phyloP scores from a whole-genome alignment of 345 rosid genomes.

The Eutrema yunnanense region DNA sequence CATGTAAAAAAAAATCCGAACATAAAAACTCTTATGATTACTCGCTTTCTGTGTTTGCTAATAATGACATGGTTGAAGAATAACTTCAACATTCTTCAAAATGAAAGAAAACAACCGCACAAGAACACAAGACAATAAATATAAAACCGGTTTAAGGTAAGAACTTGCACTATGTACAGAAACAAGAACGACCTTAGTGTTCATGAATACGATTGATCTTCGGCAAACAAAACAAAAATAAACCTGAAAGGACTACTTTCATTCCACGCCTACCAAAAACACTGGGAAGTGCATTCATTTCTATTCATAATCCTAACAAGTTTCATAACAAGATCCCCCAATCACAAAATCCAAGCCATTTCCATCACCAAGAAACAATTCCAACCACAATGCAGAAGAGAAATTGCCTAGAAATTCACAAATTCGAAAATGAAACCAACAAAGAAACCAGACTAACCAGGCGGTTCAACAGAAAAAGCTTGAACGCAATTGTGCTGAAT shows the following conservation, averaged over 20 bases:
- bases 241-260: not conserved
- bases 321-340: not conserved
- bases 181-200: not conserved
- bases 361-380: not conserved
- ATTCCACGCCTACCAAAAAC: not conserved
- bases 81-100: not conserved
- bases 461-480: constrained; percentile 50
- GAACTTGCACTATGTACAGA: not conserved
- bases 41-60: not conserved
- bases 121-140: not conserved
- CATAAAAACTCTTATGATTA: not conserved
- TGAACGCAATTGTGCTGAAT: constrained; percentile 89
- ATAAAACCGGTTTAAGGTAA: not conserved
- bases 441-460: constrained; percentile 25
- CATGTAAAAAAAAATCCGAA: not conserved
- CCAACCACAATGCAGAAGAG: not conserved
- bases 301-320: not conserved
- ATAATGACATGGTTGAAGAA: not conserved
- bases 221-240: not conserved
- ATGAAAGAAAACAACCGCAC: not conserved
- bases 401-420: not conserved
- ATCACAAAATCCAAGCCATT: not conserved
- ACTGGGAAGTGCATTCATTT: not conserved
- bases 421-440: not conserved
- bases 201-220: not conserved